Percentiles rank a stretch among this genome's conserved stretches.
Evolutionary conservation across 2,329 filamentous ascomycete genomes (phyloP).

Genomic region (Gaeumannomyces tritici): DNA sequence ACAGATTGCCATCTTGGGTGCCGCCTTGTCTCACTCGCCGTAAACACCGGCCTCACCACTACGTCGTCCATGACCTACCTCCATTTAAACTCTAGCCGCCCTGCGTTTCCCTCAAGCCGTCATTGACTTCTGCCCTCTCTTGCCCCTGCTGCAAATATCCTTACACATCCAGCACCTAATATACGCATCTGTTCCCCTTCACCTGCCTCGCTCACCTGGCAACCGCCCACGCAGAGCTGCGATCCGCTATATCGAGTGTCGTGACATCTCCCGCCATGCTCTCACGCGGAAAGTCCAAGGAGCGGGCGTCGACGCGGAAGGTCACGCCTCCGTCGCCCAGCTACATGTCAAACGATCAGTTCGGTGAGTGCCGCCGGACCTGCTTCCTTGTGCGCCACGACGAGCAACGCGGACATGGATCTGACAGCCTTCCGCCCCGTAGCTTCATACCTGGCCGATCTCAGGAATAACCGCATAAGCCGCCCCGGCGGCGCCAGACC

Average conservation of each 20-base stretch:
- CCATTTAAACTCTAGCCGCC: background rate
- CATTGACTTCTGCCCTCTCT: background rate
- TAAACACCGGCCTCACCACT: background rate
- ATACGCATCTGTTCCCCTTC: no score
- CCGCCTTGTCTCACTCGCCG: background rate
- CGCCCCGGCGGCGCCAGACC: conserved; percentile 66
- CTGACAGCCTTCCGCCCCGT: background rate
- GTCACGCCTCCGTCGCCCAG: conserved; percentile 51
- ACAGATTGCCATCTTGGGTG: background rate
- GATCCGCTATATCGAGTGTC: background rate
- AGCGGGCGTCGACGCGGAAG: conserved; percentile 33
- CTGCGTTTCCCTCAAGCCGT: background rate
- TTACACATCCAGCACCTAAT: background rate
- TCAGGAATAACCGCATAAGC: conserved; percentile 57
- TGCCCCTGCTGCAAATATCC: background rate
- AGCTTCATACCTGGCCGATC: conserved; percentile 63
- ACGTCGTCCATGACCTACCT: background rate
- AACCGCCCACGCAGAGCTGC: background rate
- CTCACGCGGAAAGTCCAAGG: conserved; percentile 20
- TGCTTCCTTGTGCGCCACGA: background rate
- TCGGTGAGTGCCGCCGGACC: conserved; percentile 37
- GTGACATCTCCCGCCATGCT: conserved; percentile 17
- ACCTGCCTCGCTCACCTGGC: no score
- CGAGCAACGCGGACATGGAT: background rate
- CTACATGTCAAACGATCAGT: conserved; percentile 60